Conservation (phyloP, 345 rosid species). For the Acer negundo region DNA sequence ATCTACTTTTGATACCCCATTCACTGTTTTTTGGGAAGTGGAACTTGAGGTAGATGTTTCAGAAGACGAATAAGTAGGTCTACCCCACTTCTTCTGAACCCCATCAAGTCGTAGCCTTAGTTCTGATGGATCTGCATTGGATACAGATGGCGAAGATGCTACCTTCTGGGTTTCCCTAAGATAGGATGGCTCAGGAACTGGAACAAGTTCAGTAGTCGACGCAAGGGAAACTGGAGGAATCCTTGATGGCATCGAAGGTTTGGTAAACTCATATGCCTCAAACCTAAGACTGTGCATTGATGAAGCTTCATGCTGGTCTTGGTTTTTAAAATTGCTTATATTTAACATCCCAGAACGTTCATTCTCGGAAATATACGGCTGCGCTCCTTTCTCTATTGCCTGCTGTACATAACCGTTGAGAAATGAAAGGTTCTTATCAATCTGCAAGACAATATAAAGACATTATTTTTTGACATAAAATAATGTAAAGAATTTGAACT, state of each 20-base stretch:
- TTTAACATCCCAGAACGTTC: constrained; percentile 60
- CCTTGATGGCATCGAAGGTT: constrained; percentile 48
- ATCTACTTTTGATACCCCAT: constrained; percentile 48
- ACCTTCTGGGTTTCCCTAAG: constrained; percentile 53
- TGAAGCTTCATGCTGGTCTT: constrained; percentile 63
- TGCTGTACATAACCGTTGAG: constrained; percentile 71
- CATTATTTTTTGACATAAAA: not conserved
- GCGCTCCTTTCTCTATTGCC: constrained; percentile 76
- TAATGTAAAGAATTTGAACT: constrained; percentile 5
- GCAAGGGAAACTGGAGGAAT: constrained; percentile 44
- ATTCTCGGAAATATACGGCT: constrained; percentile 78
- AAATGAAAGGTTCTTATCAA: constrained; percentile 77
- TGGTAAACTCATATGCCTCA: constrained; percentile 95
- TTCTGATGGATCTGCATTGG: constrained; percentile 58
- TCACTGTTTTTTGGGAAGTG: constrained; percentile 48
- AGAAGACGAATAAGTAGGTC: constrained; percentile 56
- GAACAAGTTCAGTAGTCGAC: constrained; percentile 67
- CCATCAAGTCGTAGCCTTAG: constrained; percentile 93
- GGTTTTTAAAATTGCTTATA: constrained; percentile 53
- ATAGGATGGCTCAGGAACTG: constrained; percentile 68
- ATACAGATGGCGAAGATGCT: constrained; percentile 40
- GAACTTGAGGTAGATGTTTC: constrained; percentile 53
- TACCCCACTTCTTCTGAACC: constrained; percentile 95
- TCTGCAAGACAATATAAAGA: constrained; percentile 46
- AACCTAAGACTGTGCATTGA: constrained; percentile 80